Evolutionary conservation across 108 stramenopile genomes (phyloP).

Genomic region (Skeletonema costatum): DNA sequence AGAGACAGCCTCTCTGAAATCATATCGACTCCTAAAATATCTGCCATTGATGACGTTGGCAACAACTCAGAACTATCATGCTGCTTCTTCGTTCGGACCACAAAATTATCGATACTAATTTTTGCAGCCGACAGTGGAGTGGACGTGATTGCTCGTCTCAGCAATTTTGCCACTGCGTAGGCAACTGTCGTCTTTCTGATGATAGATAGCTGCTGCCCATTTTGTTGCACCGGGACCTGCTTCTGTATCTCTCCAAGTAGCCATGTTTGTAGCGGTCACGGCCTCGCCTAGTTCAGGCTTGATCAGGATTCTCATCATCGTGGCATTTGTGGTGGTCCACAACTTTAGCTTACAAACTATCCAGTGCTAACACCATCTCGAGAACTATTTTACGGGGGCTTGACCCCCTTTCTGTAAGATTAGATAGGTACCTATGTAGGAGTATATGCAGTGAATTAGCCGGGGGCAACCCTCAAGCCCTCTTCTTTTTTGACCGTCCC

Average conservation of each 20-base stretch:
- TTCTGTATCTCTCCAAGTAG: background rate
- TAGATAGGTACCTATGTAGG: too few species aligned
- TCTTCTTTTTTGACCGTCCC: too few species aligned
- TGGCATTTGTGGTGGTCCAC: too few species aligned
- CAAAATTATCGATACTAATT: slow-evolving; percentile 28
- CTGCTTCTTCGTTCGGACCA: background rate
- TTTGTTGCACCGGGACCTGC: background rate
- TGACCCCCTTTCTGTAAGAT: too few species aligned
- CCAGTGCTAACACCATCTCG: too few species aligned
- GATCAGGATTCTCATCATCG: background rate
- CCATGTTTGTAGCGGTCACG: background rate
- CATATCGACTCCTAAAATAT: slow-evolving; percentile 37
- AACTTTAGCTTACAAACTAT: too few species aligned
- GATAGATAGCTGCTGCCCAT: background rate
- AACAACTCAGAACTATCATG: background rate
- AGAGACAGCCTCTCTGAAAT: slow-evolving; percentile 20
- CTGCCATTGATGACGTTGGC: slow-evolving; percentile 1
- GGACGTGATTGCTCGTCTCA: slow-evolving; percentile 5
- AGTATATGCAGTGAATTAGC: too few species aligned
- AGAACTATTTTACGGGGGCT: too few species aligned
- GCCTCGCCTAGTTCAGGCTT: background rate
- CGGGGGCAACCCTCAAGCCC: too few species aligned
- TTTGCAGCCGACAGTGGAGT: background rate
- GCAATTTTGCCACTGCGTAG: slow-evolving; percentile 35
- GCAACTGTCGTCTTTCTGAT: slow-evolving; percentile 33